Evolutionary conservation across 1,284 basidiomycete species (phyloP).

Genomic region (Ceratobasidium sp.): DNA sequence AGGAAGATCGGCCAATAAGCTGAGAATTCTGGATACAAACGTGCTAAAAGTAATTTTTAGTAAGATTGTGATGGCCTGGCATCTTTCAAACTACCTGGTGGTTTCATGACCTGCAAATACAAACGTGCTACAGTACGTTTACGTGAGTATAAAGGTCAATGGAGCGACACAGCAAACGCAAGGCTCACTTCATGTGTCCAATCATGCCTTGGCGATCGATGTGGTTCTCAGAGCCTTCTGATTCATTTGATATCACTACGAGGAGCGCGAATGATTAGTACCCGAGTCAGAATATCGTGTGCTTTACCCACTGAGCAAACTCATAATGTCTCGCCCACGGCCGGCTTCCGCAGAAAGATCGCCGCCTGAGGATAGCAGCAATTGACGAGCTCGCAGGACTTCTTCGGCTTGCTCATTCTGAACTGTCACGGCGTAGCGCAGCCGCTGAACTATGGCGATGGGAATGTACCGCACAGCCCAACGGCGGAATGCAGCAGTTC

Average conservation of each 20-base stretch:
- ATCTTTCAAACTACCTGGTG: neutral
- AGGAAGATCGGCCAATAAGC: constrained; percentile 64
- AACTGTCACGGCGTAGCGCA: constrained; percentile 57
- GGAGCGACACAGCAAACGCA: neutral
- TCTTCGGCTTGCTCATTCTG: constrained; percentile 57
- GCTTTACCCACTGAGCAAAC: constrained; percentile 55
- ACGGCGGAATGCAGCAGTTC: constrained; percentile 54
- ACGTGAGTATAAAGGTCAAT: neutral
- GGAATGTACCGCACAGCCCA: constrained; percentile 58
- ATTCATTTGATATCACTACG: constrained; percentile 54
- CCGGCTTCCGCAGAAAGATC: constrained; percentile 44
- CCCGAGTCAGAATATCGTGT: neutral
- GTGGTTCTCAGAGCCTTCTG: constrained; percentile 50
- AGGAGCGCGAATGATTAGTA: neutral
- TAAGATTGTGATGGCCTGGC: no score
- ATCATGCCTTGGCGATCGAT: constrained; percentile 54
- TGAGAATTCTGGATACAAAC: constrained; percentile 75
- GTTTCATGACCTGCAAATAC: constrained; percentile 46
- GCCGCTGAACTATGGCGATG: constrained; percentile 53
- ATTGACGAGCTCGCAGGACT: constrained; percentile 53
- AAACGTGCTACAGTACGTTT: neutral
- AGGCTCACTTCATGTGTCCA: constrained; percentile 58
- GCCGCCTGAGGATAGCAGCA: constrained; percentile 21
- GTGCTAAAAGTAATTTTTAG: constrained; percentile 49
- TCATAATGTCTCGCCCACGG: constrained; percentile 60